Evolutionary conservation across 176 grass and related monocot species (phyloP).

Genomic region (Carex cristatella): DNA sequence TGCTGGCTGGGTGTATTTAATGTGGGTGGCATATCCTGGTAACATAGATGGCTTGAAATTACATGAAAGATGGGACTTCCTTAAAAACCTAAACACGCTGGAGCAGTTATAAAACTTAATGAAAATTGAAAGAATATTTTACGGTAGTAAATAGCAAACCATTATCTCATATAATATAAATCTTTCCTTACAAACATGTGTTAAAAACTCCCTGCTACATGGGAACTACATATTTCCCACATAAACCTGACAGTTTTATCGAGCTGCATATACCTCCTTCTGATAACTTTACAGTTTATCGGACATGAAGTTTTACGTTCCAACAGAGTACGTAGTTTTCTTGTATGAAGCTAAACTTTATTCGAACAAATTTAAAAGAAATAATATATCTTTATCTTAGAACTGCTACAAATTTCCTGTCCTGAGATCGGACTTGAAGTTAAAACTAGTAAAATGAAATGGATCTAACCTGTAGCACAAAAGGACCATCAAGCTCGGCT

Average conservation of each 20-base stretch:
- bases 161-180: background rate
- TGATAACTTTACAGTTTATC: background rate
- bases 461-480: conserved; percentile 69
- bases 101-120: background rate
- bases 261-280: background rate
- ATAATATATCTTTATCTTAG: background rate
- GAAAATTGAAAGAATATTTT: background rate
- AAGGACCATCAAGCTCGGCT: conserved; percentile 57
- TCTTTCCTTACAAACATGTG: background rate
- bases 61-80: no score
- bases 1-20: no score
- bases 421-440: conserved; percentile 25
- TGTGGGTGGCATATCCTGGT: no score
- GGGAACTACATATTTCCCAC: background rate
- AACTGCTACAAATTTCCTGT: background rate
- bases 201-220: background rate
- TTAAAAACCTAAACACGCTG: background rate
- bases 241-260: background rate
- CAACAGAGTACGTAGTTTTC: background rate
- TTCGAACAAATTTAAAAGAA: background rate
- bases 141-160: background rate
- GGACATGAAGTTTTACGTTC: background rate
- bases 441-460: background rate
- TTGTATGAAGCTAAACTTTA: background rate
- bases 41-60: no score